These are phyloP conservation scores for Scheffersomyces coipomensis DNA, from an alignment of 805 yeast genomes.

Conservation along the genomic window DNA sequence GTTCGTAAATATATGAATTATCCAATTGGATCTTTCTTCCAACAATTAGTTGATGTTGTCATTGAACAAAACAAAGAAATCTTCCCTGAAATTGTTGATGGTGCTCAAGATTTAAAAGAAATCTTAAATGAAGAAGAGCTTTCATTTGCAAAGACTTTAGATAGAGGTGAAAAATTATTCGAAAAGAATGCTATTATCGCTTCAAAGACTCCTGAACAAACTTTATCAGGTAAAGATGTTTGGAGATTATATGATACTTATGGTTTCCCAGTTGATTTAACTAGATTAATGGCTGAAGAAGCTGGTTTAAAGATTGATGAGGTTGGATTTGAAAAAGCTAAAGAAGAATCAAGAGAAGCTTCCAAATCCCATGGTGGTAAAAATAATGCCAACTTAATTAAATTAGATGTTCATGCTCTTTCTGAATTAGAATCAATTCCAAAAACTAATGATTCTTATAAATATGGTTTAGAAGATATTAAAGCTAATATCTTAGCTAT, in stretches of 20 bases:
- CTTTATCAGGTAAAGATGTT: constrained; percentile 88
- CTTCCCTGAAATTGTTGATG: constrained; percentile 86
- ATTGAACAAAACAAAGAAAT: constrained; percentile 82
- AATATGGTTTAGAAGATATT: constrained; percentile 71
- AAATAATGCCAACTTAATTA: constrained; percentile 58
- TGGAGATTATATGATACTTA: constrained; percentile 98
- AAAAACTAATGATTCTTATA: constrained; percentile 79
- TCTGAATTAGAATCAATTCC: constrained; percentile 68
- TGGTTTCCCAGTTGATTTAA: constrained; percentile 98
- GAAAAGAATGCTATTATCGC: constrained; percentile 91
- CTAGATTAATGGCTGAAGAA: constrained; percentile 98
- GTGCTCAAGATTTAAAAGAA: constrained; percentile 76
- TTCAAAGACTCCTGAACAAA: constrained; percentile 66
- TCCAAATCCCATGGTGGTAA: constrained; percentile 81
- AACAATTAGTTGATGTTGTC: constrained; percentile 87
- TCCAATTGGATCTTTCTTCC: constrained; percentile 93
- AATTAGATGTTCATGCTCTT: constrained; percentile 88
- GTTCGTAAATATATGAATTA: constrained; percentile 94
- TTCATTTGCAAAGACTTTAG: constrained; percentile 91
- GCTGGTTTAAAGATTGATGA: constrained; percentile 91
- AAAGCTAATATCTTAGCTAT: constrained; percentile 70
- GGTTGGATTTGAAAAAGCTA: constrained; percentile 88
- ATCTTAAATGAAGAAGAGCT: constrained; percentile 95
- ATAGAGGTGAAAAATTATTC: constrained; percentile 95
- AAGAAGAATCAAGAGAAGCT: constrained; percentile 86